Conservation (phyloP, 352 stramenopile species). For the Pythium grandisporangium region DNA sequence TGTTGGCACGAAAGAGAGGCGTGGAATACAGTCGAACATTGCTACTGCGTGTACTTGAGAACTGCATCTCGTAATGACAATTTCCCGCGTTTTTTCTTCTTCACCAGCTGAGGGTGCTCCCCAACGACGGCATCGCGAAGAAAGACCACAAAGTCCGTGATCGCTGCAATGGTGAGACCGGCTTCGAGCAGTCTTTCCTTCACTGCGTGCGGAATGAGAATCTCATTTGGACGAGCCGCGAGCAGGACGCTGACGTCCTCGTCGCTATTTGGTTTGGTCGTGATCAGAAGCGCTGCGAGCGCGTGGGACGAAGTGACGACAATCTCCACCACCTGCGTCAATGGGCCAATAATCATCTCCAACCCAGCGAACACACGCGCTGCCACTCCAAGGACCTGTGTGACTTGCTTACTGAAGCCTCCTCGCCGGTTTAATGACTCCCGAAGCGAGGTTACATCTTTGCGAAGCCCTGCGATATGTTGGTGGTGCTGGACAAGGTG, state of each 20-base stretch:
- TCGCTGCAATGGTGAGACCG: not conserved
- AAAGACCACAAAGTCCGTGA: constrained; percentile 1
- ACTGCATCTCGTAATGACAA: no score
- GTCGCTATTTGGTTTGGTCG: no score
- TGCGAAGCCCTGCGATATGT: constrained; percentile 4
- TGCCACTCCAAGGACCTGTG: no score
- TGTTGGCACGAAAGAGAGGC: no score
- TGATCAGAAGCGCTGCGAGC: not conserved
- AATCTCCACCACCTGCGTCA: constrained; percentile 3
- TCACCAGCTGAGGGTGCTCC: constrained; percentile 2
- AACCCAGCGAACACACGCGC: constrained; percentile 4
- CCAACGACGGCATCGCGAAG: constrained; percentile 2
- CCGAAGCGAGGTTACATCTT: constrained; percentile 3
- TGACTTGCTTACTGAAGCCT: constrained; percentile 7
- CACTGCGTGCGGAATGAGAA: not conserved
- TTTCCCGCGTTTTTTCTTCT: not conserved
- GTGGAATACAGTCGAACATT: no score
- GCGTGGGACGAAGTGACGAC: constrained; percentile 4
- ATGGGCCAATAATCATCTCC: constrained; percentile 1
- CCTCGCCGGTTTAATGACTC: constrained; percentile 3
- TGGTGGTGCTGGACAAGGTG: constrained; percentile 3
- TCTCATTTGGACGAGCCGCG: not conserved
- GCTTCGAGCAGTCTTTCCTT: not conserved
- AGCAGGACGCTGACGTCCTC: not conserved
- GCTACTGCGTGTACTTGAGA: no score